phyloP scores from a whole-genome alignment of 176 grass and related monocot species.

The Raddia distichophylla region DNA sequence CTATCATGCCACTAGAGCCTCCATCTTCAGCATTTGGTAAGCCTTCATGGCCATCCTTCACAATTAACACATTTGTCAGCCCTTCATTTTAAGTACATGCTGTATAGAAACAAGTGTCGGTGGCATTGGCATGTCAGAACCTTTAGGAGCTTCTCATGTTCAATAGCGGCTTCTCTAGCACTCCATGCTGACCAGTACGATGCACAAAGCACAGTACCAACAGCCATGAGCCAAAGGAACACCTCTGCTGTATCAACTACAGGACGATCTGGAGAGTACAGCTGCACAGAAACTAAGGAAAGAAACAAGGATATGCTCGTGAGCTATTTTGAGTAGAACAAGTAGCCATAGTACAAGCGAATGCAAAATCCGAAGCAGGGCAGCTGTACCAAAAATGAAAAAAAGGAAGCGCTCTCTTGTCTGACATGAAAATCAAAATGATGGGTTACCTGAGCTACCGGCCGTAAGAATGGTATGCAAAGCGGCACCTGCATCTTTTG shows the following conservation, averaged over 20 bases:
- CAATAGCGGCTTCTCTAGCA: constrained; percentile 70
- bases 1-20: constrained; percentile 73
- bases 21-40: constrained; percentile 55
- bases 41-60: constrained; percentile 82
- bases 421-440: constrained; percentile 20
- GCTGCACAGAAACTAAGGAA: constrained; percentile 70
- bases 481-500: constrained; percentile 68
- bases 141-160: constrained; percentile 93
- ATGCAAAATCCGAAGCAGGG: constrained; percentile 12
- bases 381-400: background rate
- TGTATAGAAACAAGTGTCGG: constrained; percentile 15
- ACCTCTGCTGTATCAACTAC: constrained; percentile 90
- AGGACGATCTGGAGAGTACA: constrained; percentile 93
- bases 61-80: constrained; percentile 38
- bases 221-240: constrained; percentile 98
- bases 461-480: constrained; percentile 53
- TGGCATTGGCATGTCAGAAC: constrained; percentile 44
- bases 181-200: constrained; percentile 97
- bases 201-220: constrained; percentile 91
- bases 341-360: constrained; percentile 9
- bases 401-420: background rate
- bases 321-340: constrained; percentile 29
- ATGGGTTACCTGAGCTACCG: constrained; percentile 54
- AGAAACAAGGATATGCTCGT: constrained; percentile 34
- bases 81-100: constrained; percentile 27